Percentiles rank a stretch among this genome's conserved stretches.
Conservation (phyloP, 768 basidiomycete species). For the Collybia mongolica region DNA sequence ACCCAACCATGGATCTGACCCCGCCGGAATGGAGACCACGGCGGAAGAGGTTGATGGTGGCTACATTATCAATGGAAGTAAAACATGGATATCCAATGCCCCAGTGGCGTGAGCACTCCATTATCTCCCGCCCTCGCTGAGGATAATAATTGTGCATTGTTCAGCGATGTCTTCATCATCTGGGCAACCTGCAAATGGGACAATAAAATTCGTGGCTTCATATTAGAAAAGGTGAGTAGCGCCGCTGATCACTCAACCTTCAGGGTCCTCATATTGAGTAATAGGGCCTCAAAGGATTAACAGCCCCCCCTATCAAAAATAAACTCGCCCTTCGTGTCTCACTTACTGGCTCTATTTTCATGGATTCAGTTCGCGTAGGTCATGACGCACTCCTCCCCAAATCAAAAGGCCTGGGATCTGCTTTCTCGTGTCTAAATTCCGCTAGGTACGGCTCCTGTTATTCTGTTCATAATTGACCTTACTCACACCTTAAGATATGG, state of each 20-base stretch:
- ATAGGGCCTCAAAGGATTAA: slow-evolving; percentile 79
- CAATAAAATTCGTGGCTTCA: slow-evolving; percentile 82
- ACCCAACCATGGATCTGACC: slow-evolving; percentile 96
- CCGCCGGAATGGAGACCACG: slow-evolving; percentile 95
- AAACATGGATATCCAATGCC: slow-evolving; percentile 97
- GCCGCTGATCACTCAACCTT: not conserved
- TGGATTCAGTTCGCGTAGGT: slow-evolving; percentile 84
- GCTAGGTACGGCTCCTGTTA: slow-evolving; percentile 51
- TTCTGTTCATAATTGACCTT: not conserved
- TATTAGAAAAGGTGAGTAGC: slow-evolving; percentile 77
- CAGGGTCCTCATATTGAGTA: not conserved
- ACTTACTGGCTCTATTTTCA: slow-evolving; percentile 83
- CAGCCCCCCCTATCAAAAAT: slow-evolving; percentile 87
- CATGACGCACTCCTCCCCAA: slow-evolving; percentile 77
- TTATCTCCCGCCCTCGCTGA: slow-evolving; percentile 7
- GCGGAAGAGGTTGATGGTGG: slow-evolving; percentile 86
- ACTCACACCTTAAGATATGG: slow-evolving; percentile 52
- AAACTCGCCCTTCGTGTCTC: slow-evolving; percentile 90
- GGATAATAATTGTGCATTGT: not conserved
- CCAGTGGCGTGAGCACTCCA: slow-evolving; percentile 69
- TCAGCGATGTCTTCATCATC: slow-evolving; percentile 83
- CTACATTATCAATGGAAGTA: slow-evolving; percentile 84
- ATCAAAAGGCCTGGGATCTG: slow-evolving; percentile 73
- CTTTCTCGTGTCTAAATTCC: slow-evolving; percentile 92
- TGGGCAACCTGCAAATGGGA: slow-evolving; percentile 98